Evolutionary conservation across 805 yeast genomes (phyloP).

Genomic region (Metschnikowia cerradonensis): DNA sequence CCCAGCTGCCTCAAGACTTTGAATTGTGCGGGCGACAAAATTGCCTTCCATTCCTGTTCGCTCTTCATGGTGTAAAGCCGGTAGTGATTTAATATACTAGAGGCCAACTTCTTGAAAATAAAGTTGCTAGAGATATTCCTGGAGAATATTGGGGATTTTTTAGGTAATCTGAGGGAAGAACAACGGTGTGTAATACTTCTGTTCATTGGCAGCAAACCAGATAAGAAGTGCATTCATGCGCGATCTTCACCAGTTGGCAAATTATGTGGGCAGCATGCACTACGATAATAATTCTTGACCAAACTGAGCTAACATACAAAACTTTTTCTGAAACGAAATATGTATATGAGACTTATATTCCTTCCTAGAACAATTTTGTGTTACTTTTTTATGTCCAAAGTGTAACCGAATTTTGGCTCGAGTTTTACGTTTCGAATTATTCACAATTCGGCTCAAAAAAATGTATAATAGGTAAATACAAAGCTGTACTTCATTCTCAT

Average conservation of each 20-base stretch:
- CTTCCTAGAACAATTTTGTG: background rate
- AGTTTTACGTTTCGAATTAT: background rate
- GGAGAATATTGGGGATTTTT: background rate
- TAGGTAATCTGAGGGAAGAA: background rate
- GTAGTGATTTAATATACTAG: background rate
- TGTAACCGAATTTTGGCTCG: background rate
- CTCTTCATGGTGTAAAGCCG: slow-evolving; percentile 16
- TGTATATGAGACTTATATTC: too few relatives aligned
- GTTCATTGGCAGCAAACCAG: slow-evolving; percentile 3
- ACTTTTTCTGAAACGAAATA: too few relatives aligned
- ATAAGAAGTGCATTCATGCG: background rate
- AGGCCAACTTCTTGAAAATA: background rate
- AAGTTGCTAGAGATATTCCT: background rate
- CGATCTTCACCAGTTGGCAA: background rate
- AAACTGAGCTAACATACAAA: too few relatives aligned
- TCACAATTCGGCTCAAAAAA: background rate
- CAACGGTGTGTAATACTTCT: background rate
- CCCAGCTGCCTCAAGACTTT: slow-evolving; percentile 70
- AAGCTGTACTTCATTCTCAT: too few relatives aligned
- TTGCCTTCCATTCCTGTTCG: slow-evolving; percentile 75
- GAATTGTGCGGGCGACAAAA: slow-evolving; percentile 71
- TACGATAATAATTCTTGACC: background rate
- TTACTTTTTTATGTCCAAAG: background rate
- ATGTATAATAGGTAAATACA: background rate
- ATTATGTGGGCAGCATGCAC: background rate